Base-by-base conservation (phyloP, 345 rosid genomes). In the Gossypium australe region DNA sequence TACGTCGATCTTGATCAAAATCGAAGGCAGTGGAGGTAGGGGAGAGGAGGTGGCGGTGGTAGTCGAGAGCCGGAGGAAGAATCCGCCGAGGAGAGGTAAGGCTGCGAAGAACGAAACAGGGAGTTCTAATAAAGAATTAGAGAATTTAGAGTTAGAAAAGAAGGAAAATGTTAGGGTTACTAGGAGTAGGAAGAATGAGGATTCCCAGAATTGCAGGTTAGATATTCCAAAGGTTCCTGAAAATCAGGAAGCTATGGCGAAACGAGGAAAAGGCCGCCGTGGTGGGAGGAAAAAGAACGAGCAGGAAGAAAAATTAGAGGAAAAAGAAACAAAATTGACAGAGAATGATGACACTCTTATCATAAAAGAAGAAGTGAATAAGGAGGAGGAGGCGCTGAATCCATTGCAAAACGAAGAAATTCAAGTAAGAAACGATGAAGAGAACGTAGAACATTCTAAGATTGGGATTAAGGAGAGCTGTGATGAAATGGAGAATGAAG, bases 1-100 rank as follows among this genome's bases (percentile, higher is more conserved):
- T 74, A 87, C 93, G 16, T 82, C 92, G 52, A 82, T 92, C 53
- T 53, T 69, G 29, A 91, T 91, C 60, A 80, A 76, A 58, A 61
- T 89, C 20, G 75, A 38, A 18, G 71, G 12, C 41, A 9, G 20
- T 0, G 63, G 25, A 38, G 44, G 70, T 14, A 38, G 27, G 4
- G 71, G 2, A 34, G 71, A 64, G 51, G 77, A 75, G 55, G 24
- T 16, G 18, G 17, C 17, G 20, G 49, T 10, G 51, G 69, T 10
- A 4, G 75, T 58, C 20, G 64, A 65, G 43, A 53, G 63, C 56
- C 63, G 69, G 78, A 22, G 77, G 44, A 49, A 56, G 80, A 43
- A 81, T 34, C 56, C 69, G 44, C 56, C 81, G 16, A 75, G 77
- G 80, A 86, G 70, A 77, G 75, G 67, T 52, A 80, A 71, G 80